phyloP scores from a whole-genome alignment of 129 eudicot genomes.

The Dittrichia graveolens region DNA sequence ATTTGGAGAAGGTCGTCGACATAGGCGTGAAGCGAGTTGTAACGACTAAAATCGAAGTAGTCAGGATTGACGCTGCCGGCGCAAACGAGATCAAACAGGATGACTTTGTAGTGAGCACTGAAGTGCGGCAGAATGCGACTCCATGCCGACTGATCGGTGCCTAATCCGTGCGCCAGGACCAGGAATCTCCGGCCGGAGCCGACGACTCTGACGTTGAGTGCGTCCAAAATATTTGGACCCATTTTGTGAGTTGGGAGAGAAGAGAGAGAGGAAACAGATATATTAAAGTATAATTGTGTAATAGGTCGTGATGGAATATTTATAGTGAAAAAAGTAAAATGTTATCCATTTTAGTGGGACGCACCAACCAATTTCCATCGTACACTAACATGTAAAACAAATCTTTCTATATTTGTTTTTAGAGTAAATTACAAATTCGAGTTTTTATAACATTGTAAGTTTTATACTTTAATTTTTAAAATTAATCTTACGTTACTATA shows the following conservation, averaged over 20 bases:
- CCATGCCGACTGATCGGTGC: conserved; percentile 98
- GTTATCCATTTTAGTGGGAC: conserved; percentile 37
- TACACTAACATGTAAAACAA: conserved; percentile 26
- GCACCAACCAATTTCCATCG: conserved; percentile 33
- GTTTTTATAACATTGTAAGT: too few species aligned
- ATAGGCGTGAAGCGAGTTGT: conserved; percentile 75
- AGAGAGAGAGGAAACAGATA: background rate
- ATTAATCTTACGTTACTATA: too few species aligned
- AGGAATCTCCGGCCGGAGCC: conserved; percentile 71
- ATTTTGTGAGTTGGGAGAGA: conserved; percentile 16
- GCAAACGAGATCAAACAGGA: conserved; percentile 80
- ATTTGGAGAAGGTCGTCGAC: conserved; percentile 83
- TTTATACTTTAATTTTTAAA: too few species aligned
- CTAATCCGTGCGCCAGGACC: conserved; percentile 86
- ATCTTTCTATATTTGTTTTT: conserved; percentile 2
- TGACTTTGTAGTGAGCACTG: conserved; percentile 52
- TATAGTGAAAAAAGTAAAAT: conserved; percentile 32
- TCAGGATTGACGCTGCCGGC: conserved; percentile 98
- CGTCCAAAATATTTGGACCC: conserved; percentile 72
- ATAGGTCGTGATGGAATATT: conserved; percentile 32
- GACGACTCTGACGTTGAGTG: conserved; percentile 76
- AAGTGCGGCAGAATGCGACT: conserved; percentile 75
- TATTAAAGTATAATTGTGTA: background rate
- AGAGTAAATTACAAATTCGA: too few species aligned
- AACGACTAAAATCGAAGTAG: conserved; percentile 73